phyloP scores from a whole-genome alignment of 371 early-diverging fungal genomes.

The Neoconidiobolus thromboides region DNA sequence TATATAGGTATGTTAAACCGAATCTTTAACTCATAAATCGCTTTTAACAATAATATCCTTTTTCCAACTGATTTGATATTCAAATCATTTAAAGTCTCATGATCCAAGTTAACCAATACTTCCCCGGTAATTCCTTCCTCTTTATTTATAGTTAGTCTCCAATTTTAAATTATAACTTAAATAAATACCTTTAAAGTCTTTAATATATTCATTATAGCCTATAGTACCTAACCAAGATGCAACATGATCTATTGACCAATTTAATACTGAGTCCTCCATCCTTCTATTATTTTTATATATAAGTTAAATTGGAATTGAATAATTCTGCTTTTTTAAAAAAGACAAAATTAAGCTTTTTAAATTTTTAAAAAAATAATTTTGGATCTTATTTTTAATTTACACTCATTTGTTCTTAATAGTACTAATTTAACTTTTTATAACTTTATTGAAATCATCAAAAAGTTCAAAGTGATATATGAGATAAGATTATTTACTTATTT shows the following conservation, averaged over 20 bases:
- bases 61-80: constrained; percentile 1
- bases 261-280: constrained; percentile 3
- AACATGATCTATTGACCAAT: constrained; percentile 2
- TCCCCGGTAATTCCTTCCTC: constrained; percentile 2
- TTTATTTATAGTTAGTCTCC: background rate
- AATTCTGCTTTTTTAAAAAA: background rate
- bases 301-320: too few relatives aligned
- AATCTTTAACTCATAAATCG: constrained; percentile 3
- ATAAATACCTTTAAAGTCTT: background rate
- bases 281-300: background rate
- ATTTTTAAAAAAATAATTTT: too few relatives aligned
- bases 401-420: too few relatives aligned
- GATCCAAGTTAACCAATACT: constrained; percentile 1
- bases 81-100: constrained; percentile 1
- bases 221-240: constrained; percentile 1
- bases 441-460: too few relatives aligned
- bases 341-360: too few relatives aligned
- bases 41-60: constrained; percentile 1
- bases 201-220: background rate
- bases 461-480: too few relatives aligned
- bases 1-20: constrained; percentile 59
- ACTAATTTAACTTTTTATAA: too few relatives aligned
- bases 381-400: too few relatives aligned
- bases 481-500: too few relatives aligned
- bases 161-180: background rate